These are phyloP conservation scores for Dioscorea zingiberensis DNA, from an alignment of 106 monocot genomes.

Conservation along the genomic window DNA sequence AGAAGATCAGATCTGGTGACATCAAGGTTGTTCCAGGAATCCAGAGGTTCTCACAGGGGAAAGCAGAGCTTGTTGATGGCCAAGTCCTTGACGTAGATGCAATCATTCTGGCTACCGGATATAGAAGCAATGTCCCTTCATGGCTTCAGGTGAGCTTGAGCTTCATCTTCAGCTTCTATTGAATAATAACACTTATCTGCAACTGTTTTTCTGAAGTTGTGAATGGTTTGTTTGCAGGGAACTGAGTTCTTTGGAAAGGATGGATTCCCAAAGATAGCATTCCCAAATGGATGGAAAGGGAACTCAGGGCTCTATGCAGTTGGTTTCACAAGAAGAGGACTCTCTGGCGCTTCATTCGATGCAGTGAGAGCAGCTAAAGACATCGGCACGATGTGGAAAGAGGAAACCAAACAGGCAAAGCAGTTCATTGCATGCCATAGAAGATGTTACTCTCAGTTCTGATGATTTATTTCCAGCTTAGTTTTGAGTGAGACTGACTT, in stretches of 20 bases:
- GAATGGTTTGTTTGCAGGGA: slow-evolving; percentile 15
- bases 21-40: slow-evolving; percentile 36
- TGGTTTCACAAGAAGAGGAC: slow-evolving; percentile 43
- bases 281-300: slow-evolving; percentile 51
- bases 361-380: slow-evolving; percentile 30
- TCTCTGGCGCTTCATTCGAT: slow-evolving; percentile 43
- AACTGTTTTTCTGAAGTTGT: too few relatives aligned
- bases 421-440: slow-evolving; percentile 27
- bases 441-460: slow-evolving; percentile 31
- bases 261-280: slow-evolving; percentile 36
- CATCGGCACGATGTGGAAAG: slow-evolving; percentile 33
- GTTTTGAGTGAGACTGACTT: slow-evolving; percentile 1
- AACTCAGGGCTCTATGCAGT: slow-evolving; percentile 39
- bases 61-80: slow-evolving; percentile 32
- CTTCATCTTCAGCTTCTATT: too few relatives aligned
- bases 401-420: slow-evolving; percentile 35
- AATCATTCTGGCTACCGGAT: slow-evolving; percentile 37
- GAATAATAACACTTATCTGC: too few relatives aligned
- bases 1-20: slow-evolving; percentile 23
- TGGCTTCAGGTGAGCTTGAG: slow-evolving; percentile 29
- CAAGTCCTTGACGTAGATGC: slow-evolving; percentile 16
- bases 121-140: slow-evolving; percentile 37
- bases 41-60: slow-evolving; percentile 14
- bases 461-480: background rate
- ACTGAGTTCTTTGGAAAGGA: slow-evolving; percentile 37